phyloP scores from a whole-genome alignment of 257 asterid species.

The Gentiana dahurica region DNA sequence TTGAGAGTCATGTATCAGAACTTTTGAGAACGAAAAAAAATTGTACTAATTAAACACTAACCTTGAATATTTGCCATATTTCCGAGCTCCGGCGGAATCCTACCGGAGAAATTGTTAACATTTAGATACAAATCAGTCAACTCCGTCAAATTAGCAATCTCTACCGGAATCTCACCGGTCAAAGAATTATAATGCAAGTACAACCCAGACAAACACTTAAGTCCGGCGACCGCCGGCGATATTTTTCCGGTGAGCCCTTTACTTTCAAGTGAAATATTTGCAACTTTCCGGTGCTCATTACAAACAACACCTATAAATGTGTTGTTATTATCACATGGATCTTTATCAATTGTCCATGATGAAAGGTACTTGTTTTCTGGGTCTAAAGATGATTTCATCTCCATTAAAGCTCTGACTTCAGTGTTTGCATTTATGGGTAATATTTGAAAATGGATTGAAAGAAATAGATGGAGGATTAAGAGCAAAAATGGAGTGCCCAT shows the following conservation, averaged over 20 bases:
- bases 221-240: slow-evolving; percentile 79
- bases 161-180: slow-evolving; percentile 71
- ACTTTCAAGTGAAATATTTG: slow-evolving; percentile 53
- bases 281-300: slow-evolving; percentile 74
- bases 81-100: slow-evolving; percentile 55
- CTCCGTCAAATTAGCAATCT: slow-evolving; percentile 74
- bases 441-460: slow-evolving; percentile 20
- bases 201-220: slow-evolving; percentile 72
- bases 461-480: slow-evolving; percentile 11
- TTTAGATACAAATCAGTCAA: slow-evolving; percentile 73
- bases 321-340: slow-evolving; percentile 53
- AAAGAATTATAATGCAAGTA: slow-evolving; percentile 76
- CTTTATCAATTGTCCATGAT: slow-evolving; percentile 65
- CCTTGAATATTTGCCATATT: slow-evolving; percentile 83
- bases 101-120: slow-evolving; percentile 58
- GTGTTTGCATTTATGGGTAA: slow-evolving; percentile 32
- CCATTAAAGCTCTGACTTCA: slow-evolving; percentile 78
- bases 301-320: slow-evolving; percentile 72
- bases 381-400: slow-evolving; percentile 62
- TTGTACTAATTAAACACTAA: slow-evolving; percentile 6
- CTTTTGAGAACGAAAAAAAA: too few relatives aligned
- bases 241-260: slow-evolving; percentile 69
- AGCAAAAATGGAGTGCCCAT: slow-evolving; percentile 22
- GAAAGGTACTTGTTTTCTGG: slow-evolving; percentile 47
- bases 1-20: too few relatives aligned